Evolutionary conservation across 495 filamentous ascomycete genomes (phyloP).

Genomic region (Parathielavia hyrcaniae): DNA sequence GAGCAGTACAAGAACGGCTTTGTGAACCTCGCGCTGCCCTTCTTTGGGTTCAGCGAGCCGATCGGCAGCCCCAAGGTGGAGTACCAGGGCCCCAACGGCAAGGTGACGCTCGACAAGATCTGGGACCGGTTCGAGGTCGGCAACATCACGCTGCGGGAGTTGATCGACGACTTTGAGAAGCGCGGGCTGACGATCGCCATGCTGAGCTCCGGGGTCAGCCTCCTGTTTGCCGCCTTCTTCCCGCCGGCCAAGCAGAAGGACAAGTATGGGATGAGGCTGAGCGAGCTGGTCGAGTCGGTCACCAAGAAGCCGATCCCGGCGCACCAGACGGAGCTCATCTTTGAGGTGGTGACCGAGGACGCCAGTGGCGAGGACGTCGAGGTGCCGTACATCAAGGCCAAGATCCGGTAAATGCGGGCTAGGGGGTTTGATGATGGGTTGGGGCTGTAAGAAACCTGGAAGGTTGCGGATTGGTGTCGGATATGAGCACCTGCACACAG

Average conservation of each 20-base stretch:
- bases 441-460: too few species aligned
- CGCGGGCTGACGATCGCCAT: slow-evolving; percentile 80
- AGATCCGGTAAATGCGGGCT: slow-evolving; percentile 36
- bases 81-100: slow-evolving; percentile 67
- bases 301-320: slow-evolving; percentile 86
- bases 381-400: slow-evolving; percentile 93
- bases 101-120: slow-evolving; percentile 85
- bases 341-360: slow-evolving; percentile 93
- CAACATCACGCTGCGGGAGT: slow-evolving; percentile 75
- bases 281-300: slow-evolving; percentile 78
- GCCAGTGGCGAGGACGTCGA: slow-evolving; percentile 89
- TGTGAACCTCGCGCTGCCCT: slow-evolving; percentile 91
- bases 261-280: slow-evolving; percentile 53
- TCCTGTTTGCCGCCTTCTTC: slow-evolving; percentile 96
- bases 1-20: slow-evolving; percentile 99
- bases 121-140: slow-evolving; percentile 97
- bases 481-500: not conserved
- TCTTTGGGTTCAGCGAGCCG: slow-evolving; percentile 97
- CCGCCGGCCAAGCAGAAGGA: slow-evolving; percentile 84
- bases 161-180: slow-evolving; percentile 71
- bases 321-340: slow-evolving; percentile 92
- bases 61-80: slow-evolving; percentile 86
- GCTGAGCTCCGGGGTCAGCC: slow-evolving; percentile 91
- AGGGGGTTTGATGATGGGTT: not conserved
- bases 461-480: not conserved